Conservation (phyloP, 139 green algal genomes). For the Chlamydomonas sphaeroides region DNA sequence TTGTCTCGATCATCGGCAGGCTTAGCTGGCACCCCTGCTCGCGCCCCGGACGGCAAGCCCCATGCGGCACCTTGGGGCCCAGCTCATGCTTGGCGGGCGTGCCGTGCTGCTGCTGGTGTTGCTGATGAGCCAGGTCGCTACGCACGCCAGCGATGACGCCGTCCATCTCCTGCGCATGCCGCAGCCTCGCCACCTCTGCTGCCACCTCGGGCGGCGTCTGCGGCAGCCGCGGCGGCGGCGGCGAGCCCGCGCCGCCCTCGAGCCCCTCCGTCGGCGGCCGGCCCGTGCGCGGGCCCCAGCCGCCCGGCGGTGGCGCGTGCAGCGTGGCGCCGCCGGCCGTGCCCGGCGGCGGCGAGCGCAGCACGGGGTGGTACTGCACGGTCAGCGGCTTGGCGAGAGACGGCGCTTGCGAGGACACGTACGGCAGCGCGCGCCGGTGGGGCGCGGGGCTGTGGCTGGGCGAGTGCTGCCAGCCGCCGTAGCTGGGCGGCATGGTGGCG, state of each 20-base stretch:
- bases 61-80: not conserved
- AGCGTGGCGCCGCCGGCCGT: not conserved
- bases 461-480: not conserved
- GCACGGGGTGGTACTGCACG: constrained; percentile 40
- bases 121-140: not conserved
- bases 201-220: constrained; percentile 27
- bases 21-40: too few relatives aligned
- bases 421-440: constrained; percentile 8
- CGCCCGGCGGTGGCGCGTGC: not conserved
- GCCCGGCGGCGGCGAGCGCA: not conserved
- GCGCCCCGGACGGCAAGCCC: too few relatives aligned
- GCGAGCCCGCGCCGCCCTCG: not conserved
- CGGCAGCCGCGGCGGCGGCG: not conserved
- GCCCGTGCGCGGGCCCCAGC: not conserved
- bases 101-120: not conserved
- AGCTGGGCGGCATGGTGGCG: not conserved
- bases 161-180: constrained; percentile 21
- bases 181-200: constrained; percentile 32
- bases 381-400: constrained; percentile 22
- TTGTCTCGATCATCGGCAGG: too few relatives aligned
- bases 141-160: constrained; percentile 17
- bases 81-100: not conserved
- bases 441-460: not conserved
- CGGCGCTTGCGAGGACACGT: constrained; percentile 13
- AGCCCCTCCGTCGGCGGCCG: too few relatives aligned